Evolutionary conservation across 2,329 filamentous ascomycete genomes (phyloP), one percentile per base, ranked within the genome.

Genomic region (Neofusicoccum cordaticola): DNA sequence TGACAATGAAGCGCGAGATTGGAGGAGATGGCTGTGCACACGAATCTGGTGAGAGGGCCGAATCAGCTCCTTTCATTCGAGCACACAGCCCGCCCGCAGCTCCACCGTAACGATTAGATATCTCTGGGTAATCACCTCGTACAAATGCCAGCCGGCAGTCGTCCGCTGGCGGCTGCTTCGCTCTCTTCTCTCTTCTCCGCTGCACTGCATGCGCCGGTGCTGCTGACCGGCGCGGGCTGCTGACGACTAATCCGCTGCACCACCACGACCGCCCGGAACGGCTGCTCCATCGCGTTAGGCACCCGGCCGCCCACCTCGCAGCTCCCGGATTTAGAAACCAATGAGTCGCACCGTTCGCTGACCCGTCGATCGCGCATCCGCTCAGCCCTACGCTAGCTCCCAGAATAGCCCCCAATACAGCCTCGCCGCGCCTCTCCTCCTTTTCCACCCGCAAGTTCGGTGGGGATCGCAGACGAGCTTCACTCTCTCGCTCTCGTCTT

Each of bases 381-480:
- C 41, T 53, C 56, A 60, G 56, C 56, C 56, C 56, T 60, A 60
- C 56, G 31, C 56, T 60, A 60, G 42, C 42, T 19, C 41, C 56
- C 41, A 44, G 53, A 58, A 57, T 17, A 58, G 53, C 39, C 34
- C 22, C 27, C 22, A 17, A 8, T n/a, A 19, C 53, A 58, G 53
- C 27, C 56, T 47, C 39, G 56, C 56, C 48, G 48, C 48, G 8
- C 27, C 34, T 13, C 34, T 47, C 56, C 56, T 60, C 56, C 56
- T 60, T 60, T 60, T 60, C 56, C 42, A 9, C 42, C 27, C 41
- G 56, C 56, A 9, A 22, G 27, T 34, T 47, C 37, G 19, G 56
- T n/a, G 27, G n/a, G 12, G 31, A 44, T 8, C 39, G 8, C 22
- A 44, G 27, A 60, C 56, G 42, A 60, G 56, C 56, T 17, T 45